Conservation (phyloP, 208 protist genomes). For the Balamuthia mandrillaris region DNA sequence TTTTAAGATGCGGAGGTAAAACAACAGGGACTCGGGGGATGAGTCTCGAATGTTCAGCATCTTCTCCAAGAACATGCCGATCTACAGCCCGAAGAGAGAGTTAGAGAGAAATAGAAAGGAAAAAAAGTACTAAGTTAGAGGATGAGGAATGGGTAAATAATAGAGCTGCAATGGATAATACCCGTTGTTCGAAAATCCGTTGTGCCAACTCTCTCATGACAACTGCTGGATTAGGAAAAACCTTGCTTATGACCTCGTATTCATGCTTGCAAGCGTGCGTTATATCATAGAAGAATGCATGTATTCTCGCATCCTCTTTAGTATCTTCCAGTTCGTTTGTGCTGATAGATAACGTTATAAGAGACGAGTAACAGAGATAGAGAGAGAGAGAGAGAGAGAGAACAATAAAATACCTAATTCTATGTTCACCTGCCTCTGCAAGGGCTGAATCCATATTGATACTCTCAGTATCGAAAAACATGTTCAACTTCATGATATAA, state of each 20-base stretch:
- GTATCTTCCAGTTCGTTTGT: not conserved
- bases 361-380: not conserved
- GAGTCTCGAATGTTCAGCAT: not conserved
- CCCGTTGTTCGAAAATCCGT: slow-evolving; percentile 21
- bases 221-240: slow-evolving; percentile 7
- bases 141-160: not conserved
- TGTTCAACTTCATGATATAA: not conserved
- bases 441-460: not conserved
- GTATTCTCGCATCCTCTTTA: not conserved
- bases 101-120: not conserved
- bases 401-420: not conserved
- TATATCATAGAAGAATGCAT: not conserved
- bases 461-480: slow-evolving; percentile 24
- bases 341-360: not conserved
- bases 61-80: not conserved
- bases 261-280: not conserved
- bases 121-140: not conserved
- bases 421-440: not conserved
- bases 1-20: not conserved
- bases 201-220: slow-evolving; percentile 20
- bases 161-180: not conserved
- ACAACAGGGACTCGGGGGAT: slow-evolving; percentile 1
- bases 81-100: not conserved
- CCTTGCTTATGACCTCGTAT: not conserved
- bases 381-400: not conserved